Base-by-base conservation (phyloP, 352 stramenopile genomes). In the Phytophthora sp. region DNA sequence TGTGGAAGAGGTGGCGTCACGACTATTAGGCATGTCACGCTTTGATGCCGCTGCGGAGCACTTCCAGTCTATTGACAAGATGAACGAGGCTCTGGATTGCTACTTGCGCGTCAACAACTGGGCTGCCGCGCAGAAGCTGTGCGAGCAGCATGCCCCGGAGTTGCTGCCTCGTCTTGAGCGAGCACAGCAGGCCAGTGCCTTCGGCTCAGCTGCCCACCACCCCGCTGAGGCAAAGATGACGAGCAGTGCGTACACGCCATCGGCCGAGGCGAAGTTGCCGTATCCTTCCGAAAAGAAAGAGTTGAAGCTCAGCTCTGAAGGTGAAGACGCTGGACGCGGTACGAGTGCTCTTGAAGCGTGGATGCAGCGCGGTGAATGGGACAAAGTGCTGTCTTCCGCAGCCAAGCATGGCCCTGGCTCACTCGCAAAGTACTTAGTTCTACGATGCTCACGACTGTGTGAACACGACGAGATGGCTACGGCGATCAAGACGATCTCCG, bases 341-440 rank as follows among this genome's bases (percentile, higher is more conserved):
- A 74, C 79, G 16, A 84, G 59, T 51, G 94, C 91, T 4, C 68
- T 98, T 29, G 90, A 98, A 51, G 84, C 96, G 26, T 95, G 96
- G 73, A 97, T 96, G 66, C 89, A 98, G 64, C 87, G 90, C 24
- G 91, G 90, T 18, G 90, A 98, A 68, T 98, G 95, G 94, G 92
- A 98, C 69, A 91, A 94, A 54, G 87, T 98, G 38, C 86, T 98
- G 9, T 93, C 85, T 27, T 92, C 86, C 3, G 87, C 87, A 29
- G 81, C 84, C 13, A 94, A 95, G 57, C 85, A 95, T 35, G 83
- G 85, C 16, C 56, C 75, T 31, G 80, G 82, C 42, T 86, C 88
- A 27, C 76, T 96, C 16, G 73, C 83, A 3, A 98, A 96, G 67
- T 98, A 98, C 56, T 79, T 96, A 23, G 82, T 93, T 6, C 46